These are phyloP conservation scores for Aspergillus amoenus DNA, from an alignment of 2,329 filamentous ascomycete species.

Conservation along the genomic window DNA sequence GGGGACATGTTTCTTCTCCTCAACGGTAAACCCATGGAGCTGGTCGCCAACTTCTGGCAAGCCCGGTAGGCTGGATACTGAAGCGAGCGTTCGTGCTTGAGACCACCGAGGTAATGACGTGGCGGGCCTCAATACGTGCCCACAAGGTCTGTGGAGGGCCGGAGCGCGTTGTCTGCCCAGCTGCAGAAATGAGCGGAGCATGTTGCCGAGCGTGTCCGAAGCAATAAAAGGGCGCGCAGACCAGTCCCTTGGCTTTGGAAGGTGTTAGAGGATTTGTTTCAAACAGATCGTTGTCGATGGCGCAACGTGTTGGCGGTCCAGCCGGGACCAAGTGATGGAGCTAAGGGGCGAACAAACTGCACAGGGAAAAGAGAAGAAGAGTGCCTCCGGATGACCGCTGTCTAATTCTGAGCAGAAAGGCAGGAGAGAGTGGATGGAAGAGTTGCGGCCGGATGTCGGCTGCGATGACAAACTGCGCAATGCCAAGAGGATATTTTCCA, in stretches of 20 bases:
- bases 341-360: neutral
- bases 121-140: conserved; percentile 20
- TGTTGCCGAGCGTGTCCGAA: conserved; percentile 14
- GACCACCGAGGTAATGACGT: conserved; percentile 18
- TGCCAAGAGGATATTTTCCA: conserved; percentile 27
- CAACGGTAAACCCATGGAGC: conserved; percentile 89
- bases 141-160: conserved; percentile 19
- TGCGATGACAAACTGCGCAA: conserved; percentile 6
- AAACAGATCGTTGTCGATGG: neutral
- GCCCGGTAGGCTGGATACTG: conserved; percentile 71
- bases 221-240: neutral
- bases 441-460: neutral
- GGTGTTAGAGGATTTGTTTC: neutral
- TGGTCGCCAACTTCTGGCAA: conserved; percentile 79
- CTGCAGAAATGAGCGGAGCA: conserved; percentile 35
- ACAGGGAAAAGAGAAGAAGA: neutral
- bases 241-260: neutral
- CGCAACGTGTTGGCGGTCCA: conserved; percentile 9
- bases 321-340: conserved; percentile 7
- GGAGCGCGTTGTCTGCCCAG: conserved; percentile 26
- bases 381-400: neutral
- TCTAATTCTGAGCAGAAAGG: neutral
- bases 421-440: neutral
- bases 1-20: conserved; percentile 85
- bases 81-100: conserved; percentile 27